phyloP scores from a whole-genome alignment of 2,329 filamentous ascomycete genomes.

The Tricladium varicosporioides region DNA sequence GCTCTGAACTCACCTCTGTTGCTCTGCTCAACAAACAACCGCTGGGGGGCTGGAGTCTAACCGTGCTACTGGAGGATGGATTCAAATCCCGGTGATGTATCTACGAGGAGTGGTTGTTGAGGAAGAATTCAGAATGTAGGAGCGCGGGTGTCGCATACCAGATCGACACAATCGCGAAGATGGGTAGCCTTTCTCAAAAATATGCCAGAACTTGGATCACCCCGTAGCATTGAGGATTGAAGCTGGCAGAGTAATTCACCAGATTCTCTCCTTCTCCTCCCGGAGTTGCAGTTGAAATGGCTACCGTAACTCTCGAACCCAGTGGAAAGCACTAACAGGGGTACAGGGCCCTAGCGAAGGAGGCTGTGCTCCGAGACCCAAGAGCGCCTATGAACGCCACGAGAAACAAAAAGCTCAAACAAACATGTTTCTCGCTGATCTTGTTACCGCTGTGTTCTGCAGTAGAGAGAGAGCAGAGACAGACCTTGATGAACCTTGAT shows the following conservation, averaged over 20 bases:
- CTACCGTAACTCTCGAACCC: too few relatives aligned
- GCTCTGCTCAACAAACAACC: conserved; percentile 5
- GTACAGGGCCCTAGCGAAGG: background rate
- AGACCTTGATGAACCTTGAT: background rate
- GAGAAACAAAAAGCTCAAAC: background rate
- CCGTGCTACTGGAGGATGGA: background rate
- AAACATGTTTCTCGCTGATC: background rate
- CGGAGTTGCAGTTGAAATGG: too few relatives aligned
- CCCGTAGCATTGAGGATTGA: background rate
- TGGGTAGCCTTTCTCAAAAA: background rate
- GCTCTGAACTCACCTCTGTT: conserved; percentile 1
- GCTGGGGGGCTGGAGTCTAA: background rate
- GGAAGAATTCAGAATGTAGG: background rate
- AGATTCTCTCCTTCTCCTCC: too few relatives aligned
- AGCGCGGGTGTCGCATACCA: background rate
- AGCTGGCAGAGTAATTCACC: too few relatives aligned
- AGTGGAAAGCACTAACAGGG: too few relatives aligned
- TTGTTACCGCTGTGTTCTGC: too few relatives aligned
- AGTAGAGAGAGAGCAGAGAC: background rate
- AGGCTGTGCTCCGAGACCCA: background rate
- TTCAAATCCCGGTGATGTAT: background rate
- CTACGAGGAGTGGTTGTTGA: background rate
- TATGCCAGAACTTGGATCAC: background rate
- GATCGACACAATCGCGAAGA: background rate
- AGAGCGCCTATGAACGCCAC: background rate